phyloP scores from a whole-genome alignment of 2,329 filamentous ascomycete species.

The Aspergillus melleus region DNA sequence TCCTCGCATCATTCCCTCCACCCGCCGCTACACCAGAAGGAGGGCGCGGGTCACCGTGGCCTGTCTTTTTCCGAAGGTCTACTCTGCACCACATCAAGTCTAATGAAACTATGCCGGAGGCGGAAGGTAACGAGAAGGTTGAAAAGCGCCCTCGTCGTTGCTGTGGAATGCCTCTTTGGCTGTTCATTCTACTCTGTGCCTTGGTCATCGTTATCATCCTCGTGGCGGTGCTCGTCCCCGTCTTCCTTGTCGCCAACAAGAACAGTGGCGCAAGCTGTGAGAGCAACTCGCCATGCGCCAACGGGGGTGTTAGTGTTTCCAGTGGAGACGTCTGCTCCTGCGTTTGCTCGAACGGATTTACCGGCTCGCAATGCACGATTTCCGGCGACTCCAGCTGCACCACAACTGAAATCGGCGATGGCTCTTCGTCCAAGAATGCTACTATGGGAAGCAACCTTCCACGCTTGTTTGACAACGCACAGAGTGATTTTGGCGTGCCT shows the following conservation, averaged over 20 bases:
- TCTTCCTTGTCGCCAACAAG: slow-evolving; percentile 61
- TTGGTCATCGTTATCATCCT: slow-evolving; percentile 71
- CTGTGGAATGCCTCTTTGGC: slow-evolving; percentile 82
- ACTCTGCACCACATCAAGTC: slow-evolving; percentile 33
- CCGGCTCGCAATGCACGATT: slow-evolving; percentile 59
- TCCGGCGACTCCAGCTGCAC: slow-evolving; percentile 56
- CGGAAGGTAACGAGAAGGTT: slow-evolving; percentile 22
- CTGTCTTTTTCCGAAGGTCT: slow-evolving; percentile 38
- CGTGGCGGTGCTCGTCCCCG: slow-evolving; percentile 78
- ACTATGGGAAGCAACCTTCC: slow-evolving; percentile 81
- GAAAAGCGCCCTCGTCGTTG: slow-evolving; percentile 58
- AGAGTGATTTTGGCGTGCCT: slow-evolving; percentile 71
- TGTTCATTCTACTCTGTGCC: slow-evolving; percentile 66
- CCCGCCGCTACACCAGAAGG: slow-evolving; percentile 54
- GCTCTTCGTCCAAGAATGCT: slow-evolving; percentile 57
- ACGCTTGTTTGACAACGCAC: slow-evolving; percentile 65
- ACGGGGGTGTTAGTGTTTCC: slow-evolving; percentile 76
- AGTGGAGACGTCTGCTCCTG: slow-evolving; percentile 73
- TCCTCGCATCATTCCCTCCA: slow-evolving; percentile 65
- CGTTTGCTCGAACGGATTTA: slow-evolving; percentile 86
- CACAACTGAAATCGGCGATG: slow-evolving; percentile 47
- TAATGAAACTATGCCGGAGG: slow-evolving; percentile 22
- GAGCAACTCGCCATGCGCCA: slow-evolving; percentile 65
- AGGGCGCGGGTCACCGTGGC: slow-evolving; percentile 35
- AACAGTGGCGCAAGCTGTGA: slow-evolving; percentile 51